phyloP scores from a whole-genome alignment of 768 basidiomycete genomes.

The Termitomyces sp. region DNA sequence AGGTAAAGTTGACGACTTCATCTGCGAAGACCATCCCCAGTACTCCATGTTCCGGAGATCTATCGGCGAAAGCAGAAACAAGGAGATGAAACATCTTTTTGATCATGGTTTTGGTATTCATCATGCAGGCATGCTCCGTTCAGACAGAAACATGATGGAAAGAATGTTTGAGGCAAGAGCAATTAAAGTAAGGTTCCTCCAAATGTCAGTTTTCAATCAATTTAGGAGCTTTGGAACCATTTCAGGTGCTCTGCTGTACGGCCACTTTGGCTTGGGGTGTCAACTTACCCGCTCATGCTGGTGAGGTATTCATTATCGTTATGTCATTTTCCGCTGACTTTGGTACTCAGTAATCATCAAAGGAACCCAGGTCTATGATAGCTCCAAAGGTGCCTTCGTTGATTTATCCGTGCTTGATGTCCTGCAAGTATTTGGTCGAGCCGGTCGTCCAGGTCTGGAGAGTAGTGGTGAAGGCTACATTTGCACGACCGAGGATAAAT shows the following conservation, averaged over 20 bases:
- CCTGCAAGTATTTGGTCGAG: conserved; percentile 95
- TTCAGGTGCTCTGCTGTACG: conserved; percentile 95
- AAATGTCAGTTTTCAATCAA: neutral
- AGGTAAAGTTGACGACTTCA: conserved; percentile 72
- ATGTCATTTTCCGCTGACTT: conserved; percentile 7
- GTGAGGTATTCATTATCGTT: conserved; percentile 28
- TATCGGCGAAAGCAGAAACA: conserved; percentile 80
- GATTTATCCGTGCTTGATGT: conserved; percentile 95
- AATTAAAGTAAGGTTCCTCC: conserved; percentile 63
- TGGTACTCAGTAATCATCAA: conserved; percentile 77
- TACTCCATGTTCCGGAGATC: conserved; percentile 72
- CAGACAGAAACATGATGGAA: conserved; percentile 94
- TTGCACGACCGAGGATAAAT: conserved; percentile 90
- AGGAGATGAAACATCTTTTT: conserved; percentile 95
- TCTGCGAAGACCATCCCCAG: conserved; percentile 74
- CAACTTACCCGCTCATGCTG: conserved; percentile 96
- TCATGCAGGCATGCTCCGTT: conserved; percentile 96
- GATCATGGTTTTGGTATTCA: conserved; percentile 94
- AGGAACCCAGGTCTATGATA: conserved; percentile 95
- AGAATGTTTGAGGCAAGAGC: conserved; percentile 85
- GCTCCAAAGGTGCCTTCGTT: conserved; percentile 81
- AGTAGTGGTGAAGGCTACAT: conserved; percentile 95
- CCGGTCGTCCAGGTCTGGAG: conserved; percentile 84
- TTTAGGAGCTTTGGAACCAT: neutral
- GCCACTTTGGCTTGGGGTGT: conserved; percentile 99